Conservation (phyloP, 371 early-diverging fungal genomes). For the Globomyces sp. region DNA sequence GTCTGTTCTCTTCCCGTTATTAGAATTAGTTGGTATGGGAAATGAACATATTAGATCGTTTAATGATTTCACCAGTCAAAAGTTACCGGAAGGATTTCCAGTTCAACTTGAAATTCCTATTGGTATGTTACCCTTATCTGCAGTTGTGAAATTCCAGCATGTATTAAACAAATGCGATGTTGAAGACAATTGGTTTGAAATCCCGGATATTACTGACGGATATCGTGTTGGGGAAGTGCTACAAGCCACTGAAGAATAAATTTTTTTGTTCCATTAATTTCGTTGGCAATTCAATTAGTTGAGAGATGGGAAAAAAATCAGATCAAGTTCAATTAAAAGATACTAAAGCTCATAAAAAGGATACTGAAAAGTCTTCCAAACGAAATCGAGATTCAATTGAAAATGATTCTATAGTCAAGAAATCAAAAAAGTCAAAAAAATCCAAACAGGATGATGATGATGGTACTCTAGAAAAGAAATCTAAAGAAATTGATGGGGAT, state of each 20-base stretch:
- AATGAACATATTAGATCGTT: constrained; percentile 40
- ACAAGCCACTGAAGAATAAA: neutral
- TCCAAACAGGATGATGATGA: no score
- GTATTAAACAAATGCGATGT: constrained; percentile 23
- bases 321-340: neutral
- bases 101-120: constrained; percentile 47
- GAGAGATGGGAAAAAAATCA: neutral
- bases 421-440: no score
- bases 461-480: no score
- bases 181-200: constrained; percentile 28
- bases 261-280: neutral
- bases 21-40: constrained; percentile 41
- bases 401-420: no score
- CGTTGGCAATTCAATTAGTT: neutral
- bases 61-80: constrained; percentile 35
- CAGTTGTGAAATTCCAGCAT: constrained; percentile 38
- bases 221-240: constrained; percentile 43
- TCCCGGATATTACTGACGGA: constrained; percentile 40
- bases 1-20: constrained; percentile 32
- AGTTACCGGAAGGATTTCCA: constrained; percentile 46
- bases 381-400: neutral
- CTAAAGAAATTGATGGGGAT: no score
- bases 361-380: neutral
- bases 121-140: constrained; percentile 39
- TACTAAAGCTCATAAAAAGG: neutral